Conservation (phyloP, 228 moss, liverwort and hornwort genomes). For the Sphagnum magellanicum region DNA sequence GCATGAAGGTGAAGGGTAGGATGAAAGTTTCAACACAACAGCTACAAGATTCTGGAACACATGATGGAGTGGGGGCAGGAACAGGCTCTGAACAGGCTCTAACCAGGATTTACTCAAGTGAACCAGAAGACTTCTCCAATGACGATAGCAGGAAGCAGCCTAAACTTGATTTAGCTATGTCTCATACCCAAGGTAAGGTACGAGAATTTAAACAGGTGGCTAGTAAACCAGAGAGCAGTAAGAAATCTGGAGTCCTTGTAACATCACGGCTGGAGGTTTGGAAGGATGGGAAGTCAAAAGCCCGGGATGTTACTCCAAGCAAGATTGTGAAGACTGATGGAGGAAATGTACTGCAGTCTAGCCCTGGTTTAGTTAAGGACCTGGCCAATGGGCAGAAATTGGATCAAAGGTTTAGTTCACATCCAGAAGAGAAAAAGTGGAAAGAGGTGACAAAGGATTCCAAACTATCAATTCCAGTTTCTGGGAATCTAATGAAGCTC, state of each 20-base stretch:
- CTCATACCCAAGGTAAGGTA: not conserved
- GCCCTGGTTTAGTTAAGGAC: not conserved
- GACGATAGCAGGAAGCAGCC: constrained; percentile 23
- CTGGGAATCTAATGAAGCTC: constrained; percentile 52
- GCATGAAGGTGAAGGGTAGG: constrained; percentile 56
- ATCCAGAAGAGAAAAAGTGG: constrained; percentile 41
- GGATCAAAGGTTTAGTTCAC: constrained; percentile 3
- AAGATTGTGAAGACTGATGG: constrained; percentile 41
- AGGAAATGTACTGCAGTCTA: constrained; percentile 21
- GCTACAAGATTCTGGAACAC: constrained; percentile 28
- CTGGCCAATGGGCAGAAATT: not conserved
- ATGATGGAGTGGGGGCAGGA: constrained; percentile 26
- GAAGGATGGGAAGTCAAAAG: constrained; percentile 12
- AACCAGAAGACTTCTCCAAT: constrained; percentile 26
- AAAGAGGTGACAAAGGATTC: constrained; percentile 41
- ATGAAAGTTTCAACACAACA: constrained; percentile 88
- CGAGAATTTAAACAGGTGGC: constrained; percentile 10
- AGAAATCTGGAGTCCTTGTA: constrained; percentile 3
- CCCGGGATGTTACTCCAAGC: constrained; percentile 37
- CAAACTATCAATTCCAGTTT: constrained; percentile 52
- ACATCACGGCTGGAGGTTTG: too few species aligned
- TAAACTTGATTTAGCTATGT: constrained; percentile 1
- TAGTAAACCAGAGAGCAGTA: constrained; percentile 14
- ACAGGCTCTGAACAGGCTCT: constrained; percentile 28
- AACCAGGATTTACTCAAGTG: constrained; percentile 28